Percentiles rank a stretch among this genome's conserved stretches.
Conservation (phyloP, 352 stramenopile genomes). For the Phytophthora hybrid region DNA sequence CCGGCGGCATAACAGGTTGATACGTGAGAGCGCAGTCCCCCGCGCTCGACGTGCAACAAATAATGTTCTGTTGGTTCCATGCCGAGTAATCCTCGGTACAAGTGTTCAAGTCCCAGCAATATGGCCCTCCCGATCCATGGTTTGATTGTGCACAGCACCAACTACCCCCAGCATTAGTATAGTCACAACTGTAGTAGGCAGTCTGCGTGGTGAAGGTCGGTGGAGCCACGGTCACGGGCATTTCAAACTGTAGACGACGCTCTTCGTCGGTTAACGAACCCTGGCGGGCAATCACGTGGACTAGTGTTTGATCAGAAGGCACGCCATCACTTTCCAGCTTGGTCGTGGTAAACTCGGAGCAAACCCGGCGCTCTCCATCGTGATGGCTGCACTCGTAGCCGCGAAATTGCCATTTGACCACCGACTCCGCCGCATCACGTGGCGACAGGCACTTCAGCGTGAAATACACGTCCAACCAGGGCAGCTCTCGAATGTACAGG, state of each 20-base stretch:
- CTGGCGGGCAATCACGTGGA: conserved; percentile 26
- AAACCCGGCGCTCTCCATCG: conserved; percentile 22
- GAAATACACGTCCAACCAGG: conserved; percentile 44
- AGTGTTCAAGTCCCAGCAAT: conserved; percentile 52
- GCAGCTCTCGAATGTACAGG: conserved; percentile 44
- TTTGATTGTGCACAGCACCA: conserved; percentile 62
- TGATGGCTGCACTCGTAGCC: conserved; percentile 50
- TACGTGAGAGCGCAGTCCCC: conserved; percentile 51
- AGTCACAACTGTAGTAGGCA: conserved; percentile 57
- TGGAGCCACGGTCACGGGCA: conserved; percentile 25
- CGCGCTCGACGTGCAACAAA: conserved; percentile 52
- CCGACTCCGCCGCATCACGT: neutral
- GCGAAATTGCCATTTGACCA: conserved; percentile 46
- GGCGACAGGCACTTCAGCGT: conserved; percentile 29
- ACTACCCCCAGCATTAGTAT: conserved; percentile 26
- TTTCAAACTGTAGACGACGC: conserved; percentile 53
- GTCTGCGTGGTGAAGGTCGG: conserved; percentile 35
- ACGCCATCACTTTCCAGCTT: conserved; percentile 39
- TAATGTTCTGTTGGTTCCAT: conserved; percentile 60
- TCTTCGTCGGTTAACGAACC: conserved; percentile 1
- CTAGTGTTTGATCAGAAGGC: conserved; percentile 1
- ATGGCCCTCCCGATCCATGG: conserved; percentile 24
- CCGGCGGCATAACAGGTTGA: conserved; percentile 40
- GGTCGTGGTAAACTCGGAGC: conserved; percentile 35
- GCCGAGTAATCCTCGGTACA: conserved; percentile 43